Conservation (phyloP, 768 basidiomycete genomes). For the Russula dissimulans region DNA sequence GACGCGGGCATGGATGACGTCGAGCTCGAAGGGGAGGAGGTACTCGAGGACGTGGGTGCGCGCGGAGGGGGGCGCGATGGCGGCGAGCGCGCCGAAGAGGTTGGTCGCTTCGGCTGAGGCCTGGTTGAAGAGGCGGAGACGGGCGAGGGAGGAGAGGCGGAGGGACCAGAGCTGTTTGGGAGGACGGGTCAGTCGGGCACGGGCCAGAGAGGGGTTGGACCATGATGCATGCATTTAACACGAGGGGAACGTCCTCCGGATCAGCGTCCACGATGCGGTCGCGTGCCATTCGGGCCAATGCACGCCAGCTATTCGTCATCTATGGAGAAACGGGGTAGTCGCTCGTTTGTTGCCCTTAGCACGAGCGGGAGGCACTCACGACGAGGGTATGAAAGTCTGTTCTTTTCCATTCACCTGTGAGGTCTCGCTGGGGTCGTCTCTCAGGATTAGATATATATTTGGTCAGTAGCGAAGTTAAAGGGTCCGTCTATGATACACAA, state of each 20-base stretch:
- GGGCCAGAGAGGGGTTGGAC: not conserved
- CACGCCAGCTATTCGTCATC: conserved; percentile 88
- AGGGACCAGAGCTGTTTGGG: conserved; percentile 70
- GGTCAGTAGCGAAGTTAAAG: conserved; percentile 67
- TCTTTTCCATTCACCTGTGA: conserved; percentile 64
- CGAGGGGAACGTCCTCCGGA: conserved; percentile 54
- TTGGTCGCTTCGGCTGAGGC: conserved; percentile 78
- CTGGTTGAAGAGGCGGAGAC: conserved; percentile 79
- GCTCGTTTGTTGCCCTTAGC: not conserved
- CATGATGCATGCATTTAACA: conserved; percentile 51
- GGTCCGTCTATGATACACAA: conserved; percentile 54
- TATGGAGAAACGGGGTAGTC: conserved; percentile 23
- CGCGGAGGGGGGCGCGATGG: conserved; percentile 42
- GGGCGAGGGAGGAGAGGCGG: conserved; percentile 67
- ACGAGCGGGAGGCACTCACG: conserved; percentile 39
- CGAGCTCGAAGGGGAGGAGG: conserved; percentile 47
- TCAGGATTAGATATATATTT: conserved; percentile 79
- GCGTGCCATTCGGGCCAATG: conserved; percentile 75
- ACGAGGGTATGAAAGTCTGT: conserved; percentile 72
- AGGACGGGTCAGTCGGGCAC: not conserved
- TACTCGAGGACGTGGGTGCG: conserved; percentile 53
- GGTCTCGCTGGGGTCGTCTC: conserved; percentile 61
- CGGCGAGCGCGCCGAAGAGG: conserved; percentile 61
- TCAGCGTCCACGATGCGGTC: conserved; percentile 64
- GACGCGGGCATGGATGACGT: conserved; percentile 62